Evolutionary conservation across 106 monocot genomes (phyloP).

Genomic region (Dactylorhiza incarnata): DNA sequence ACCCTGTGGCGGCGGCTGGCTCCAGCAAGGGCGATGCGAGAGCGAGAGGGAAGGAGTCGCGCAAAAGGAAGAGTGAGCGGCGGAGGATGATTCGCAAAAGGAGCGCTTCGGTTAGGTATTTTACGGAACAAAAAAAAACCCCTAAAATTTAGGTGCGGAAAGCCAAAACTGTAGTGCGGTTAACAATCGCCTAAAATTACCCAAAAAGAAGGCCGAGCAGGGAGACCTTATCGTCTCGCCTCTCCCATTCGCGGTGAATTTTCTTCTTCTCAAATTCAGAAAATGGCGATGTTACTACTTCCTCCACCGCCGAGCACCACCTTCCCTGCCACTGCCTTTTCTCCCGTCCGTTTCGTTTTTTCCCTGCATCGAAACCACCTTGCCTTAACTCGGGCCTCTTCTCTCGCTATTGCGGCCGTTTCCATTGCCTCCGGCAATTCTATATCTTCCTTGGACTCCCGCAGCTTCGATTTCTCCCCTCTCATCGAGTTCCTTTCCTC

Average conservation of each 20-base stretch:
- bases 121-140: no score
- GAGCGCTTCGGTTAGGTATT: no score
- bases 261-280: not conserved
- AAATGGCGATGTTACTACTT: slow-evolving; percentile 1
- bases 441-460: slow-evolving; percentile 11
- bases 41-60: no score
- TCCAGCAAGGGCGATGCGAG: no score
- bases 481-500: slow-evolving; percentile 38
- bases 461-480: slow-evolving; percentile 44
- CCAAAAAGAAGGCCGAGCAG: not conserved
- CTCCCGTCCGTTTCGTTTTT: slow-evolving; percentile 3
- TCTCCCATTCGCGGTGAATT: not conserved
- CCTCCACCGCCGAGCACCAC: slow-evolving; percentile 5
- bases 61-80: no score
- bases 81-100: no score
- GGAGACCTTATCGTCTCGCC: not conserved
- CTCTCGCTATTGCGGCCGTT: slow-evolving; percentile 1
- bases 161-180: no score
- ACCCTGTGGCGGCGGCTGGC: no score
- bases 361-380: slow-evolving; percentile 15
- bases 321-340: not conserved
- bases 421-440: not conserved
- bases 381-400: not conserved
- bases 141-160: no score
- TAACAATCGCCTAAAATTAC: no score